phyloP scores from a whole-genome alignment of 1,284 basidiomycete genomes.

The Papiliotrema laurentii region DNA sequence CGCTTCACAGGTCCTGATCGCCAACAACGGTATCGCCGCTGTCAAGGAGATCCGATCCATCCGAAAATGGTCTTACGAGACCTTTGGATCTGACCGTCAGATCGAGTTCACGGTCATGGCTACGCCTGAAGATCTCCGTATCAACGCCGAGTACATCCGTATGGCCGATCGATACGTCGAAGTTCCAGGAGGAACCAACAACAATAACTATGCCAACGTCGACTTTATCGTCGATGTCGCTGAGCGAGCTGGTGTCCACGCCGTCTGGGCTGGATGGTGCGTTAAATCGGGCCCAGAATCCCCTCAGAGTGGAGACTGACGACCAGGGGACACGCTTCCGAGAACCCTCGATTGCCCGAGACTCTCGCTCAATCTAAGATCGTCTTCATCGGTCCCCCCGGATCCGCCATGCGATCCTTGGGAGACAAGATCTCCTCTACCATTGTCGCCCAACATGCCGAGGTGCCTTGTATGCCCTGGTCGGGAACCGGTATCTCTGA shows the following conservation, averaged over 20 bases:
- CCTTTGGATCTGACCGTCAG: conserved; percentile 91
- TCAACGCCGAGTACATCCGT: conserved; percentile 99
- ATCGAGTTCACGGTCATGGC: conserved; percentile 99
- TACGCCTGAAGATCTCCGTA: conserved; percentile 90
- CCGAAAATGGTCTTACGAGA: conserved; percentile 99
- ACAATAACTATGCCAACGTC: conserved; percentile 99
- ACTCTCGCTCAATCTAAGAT: conserved; percentile 89
- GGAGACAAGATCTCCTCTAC: conserved; percentile 99
- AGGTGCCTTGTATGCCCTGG: conserved; percentile 99
- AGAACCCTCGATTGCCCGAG: conserved; percentile 98
- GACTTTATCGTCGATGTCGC: conserved; percentile 98
- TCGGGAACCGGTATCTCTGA: conserved; percentile 92
- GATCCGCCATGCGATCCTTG: conserved; percentile 97
- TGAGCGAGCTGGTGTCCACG: conserved; percentile 94
- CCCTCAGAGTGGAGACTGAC: not conserved
- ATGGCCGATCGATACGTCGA: conserved; percentile 99
- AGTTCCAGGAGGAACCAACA: conserved; percentile 96
- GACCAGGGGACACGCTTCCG: conserved; percentile 84
- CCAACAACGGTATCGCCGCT: conserved; percentile 97
- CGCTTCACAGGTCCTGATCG: conserved; percentile 68
- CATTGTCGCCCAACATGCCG: conserved; percentile 94
- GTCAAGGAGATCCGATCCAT: conserved; percentile 99
- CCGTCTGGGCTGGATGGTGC: conserved; percentile 99
- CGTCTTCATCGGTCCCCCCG: conserved; percentile 98
- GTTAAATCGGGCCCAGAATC: no score